A percentile compares a stretch with the other conserved stretches of the same genome.
phyloP scores from a whole-genome alignment of 345 rosid genomes.

The Trapa incisa region DNA sequence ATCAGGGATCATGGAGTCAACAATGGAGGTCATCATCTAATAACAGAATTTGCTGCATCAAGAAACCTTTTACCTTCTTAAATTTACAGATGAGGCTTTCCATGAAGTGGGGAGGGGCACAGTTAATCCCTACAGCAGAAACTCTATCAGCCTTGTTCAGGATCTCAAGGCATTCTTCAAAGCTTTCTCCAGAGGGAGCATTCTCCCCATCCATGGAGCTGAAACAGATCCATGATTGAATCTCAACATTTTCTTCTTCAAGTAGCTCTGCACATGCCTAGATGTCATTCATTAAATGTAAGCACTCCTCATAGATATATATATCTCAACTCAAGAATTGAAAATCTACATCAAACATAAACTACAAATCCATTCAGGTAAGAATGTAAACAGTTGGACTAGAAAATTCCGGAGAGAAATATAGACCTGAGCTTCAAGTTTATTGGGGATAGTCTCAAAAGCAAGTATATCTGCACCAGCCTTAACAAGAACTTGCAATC shows the following conservation, averaged over 20 bases:
- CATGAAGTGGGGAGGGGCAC: conserved; percentile 74
- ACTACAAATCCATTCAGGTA: background rate
- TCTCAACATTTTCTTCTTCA: conserved; percentile 60
- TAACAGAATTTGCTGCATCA: background rate
- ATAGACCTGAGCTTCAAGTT: conserved; percentile 80
- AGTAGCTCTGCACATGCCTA: conserved; percentile 79
- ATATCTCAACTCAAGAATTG: background rate
- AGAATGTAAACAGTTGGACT: background rate
- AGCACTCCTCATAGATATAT: background rate
- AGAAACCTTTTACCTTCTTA: conserved; percentile 28
- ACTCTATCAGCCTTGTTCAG: conserved; percentile 51
- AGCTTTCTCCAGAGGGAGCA: conserved; percentile 76
- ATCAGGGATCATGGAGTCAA: background rate
- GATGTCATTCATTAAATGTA: background rate
- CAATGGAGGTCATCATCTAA: background rate
- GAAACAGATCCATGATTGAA: conserved; percentile 90
- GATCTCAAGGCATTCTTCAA: conserved; percentile 52
- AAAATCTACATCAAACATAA: background rate
- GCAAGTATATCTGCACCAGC: conserved; percentile 87
- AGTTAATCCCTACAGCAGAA: conserved; percentile 65
- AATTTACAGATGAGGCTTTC: conserved; percentile 47
- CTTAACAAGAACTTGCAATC: conserved; percentile 69
- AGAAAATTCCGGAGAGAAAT: background rate
- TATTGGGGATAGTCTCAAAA: conserved; percentile 86
- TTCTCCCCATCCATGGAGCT: conserved; percentile 69